Evolutionary conservation across 1,284 basidiomycete genomes (phyloP), one percentile per base, ranked within the genome.

Genomic region (Boletus smithii): DNA sequence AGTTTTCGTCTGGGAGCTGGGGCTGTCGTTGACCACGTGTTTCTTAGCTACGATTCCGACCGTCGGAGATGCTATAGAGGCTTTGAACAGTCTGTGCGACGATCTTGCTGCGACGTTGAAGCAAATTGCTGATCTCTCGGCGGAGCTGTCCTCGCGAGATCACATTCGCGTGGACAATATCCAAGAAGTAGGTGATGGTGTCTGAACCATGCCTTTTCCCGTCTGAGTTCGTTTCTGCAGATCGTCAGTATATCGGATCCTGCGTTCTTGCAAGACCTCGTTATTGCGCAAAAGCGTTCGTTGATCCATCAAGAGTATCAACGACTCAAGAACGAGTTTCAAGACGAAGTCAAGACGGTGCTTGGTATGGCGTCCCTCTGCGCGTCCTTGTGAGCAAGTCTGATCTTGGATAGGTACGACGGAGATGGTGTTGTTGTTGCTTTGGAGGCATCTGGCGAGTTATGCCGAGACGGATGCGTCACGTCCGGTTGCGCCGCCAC

Each of bases 391-490:
- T n/a, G n/a, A n/a, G n/a, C n/a, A n/a, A n/a, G n/a, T n/a, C n/a
- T n/a, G n/a, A n/a, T n/a, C n/a, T n/a, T n/a, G n/a, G n/a, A n/a
- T 14, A 87, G 90, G 83, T 54, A 83, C 85, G 38, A 72, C 86
- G 40, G 93, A 97, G 68, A 88, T 94, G 73, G 68, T 91, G 7
- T 72, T 97, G 7, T 74, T 97, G 6, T 73, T 97, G 22, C 73
- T 93, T 10, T 95, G 91, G 85, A 77, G 92, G 27, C 94, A 97
- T 63, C 63, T 95, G 31, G 75, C 81, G 16, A 79, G 79, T 54
- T 88, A 84, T 57, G 62, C 73, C 13, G 71, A 74, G 56, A 72
- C 62, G 46, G 69, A 62, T 38, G 64, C 66, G 48, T 57, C 63
- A 54, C 68, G 68, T 57, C 67, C 61, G 42, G 61, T 58, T 4